Base-by-base conservation (phyloP, 2,329 filamentous ascomycete species). In the Exserohilum turcica region DNA sequence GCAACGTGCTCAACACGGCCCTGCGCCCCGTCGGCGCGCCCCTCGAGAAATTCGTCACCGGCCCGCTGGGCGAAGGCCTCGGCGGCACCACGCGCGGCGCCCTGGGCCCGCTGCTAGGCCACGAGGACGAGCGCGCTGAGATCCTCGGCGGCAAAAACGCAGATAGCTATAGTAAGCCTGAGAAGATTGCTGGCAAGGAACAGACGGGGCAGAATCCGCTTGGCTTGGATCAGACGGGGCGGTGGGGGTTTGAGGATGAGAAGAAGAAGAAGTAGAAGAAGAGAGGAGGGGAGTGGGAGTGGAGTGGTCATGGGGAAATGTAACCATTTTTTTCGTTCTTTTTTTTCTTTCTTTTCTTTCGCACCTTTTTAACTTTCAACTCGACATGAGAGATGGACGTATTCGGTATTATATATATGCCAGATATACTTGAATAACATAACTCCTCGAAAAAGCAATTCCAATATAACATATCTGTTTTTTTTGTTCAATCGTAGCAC, bases 121-220 rank as follows among this genome's bases (percentile, higher is more conserved):
- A 64, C 15, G 60, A 75, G 21, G 61, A 73, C 5, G 74, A 77
- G 61, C 61, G 62, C 19, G 64, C 60, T 12, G 74, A 76, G 57
- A 29, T 74, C 16, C 28, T 77, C 15, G 74, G 74, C 36, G 74
- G 74, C 1, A 63, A 74, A 35, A 77, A 77, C 59, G 73, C 71
- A 48, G 74, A 77, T 57, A 70, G 64, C 37, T 76, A 75, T 52
- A 59, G 58, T 24, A 70, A 65, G 50, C 68, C 68, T 15, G 73
- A 76, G 53, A 72, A 63, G 38, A 68, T 77, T 61, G 74, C 64
- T 1, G 73, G 73, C 0, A 74, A 73, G 63, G 66, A 75, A 54
- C 73, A 75, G 69, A 74, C 71, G 39, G 74, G 71, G 16, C 39
- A 71, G 13, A 77, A 77, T 61, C 74, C 74, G 13, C 36, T 77